Evolutionary conservation across 495 filamentous ascomycete genomes (phyloP), one percentile per base, ranked within the genome.

Genomic region (Penicillium coprophilum): DNA sequence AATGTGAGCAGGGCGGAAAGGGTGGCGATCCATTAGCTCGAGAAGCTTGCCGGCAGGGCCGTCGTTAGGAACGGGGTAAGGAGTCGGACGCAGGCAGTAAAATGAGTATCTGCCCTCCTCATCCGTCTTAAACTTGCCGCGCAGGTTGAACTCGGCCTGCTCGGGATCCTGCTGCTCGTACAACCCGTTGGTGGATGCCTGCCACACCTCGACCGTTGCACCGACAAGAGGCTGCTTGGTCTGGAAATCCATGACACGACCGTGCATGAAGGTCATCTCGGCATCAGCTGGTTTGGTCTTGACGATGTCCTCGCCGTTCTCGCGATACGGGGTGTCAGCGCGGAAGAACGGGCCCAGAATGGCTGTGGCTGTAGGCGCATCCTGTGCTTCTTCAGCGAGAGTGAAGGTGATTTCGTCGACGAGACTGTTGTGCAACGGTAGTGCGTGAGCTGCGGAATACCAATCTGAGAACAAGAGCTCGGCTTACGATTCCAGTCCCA

Each of bases 1-100:
- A 60, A 95, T 91, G 65, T 93, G 89, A 36, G 87, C 90, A 32
- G 90, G 90, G 24, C 90, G 78, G 78, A 86, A 89, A n/a, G 89
- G 87, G 71, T 92, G 85, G 17, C 86, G 76, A 59, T 90, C 87
- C 58, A 90, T 78, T 47, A 87, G 59, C 41, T 75, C 53, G 12
- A 80, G 66, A 13, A 80, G 53, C 64, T 75, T 76, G 3, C 77
- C 78, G 17, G 69, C 73, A 8, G 76, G 78, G 28, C 87, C 89
- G 67, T 91, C 87, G 60, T 73, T 60, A 0, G 87, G 86, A 45
- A 92, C 82, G 1, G 87, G 85, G 66, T 92, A 92, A n/a, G 82
- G 73, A 27, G 85, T 86, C 6, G 88, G 87, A 28, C 85, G 76
- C 58, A 92, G 63, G 60, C 82, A 85, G 63, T 88, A 86, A 57